Base-by-base conservation (phyloP, 116 monocot genomes). In the Phalaenopsis hybrid region DNA sequence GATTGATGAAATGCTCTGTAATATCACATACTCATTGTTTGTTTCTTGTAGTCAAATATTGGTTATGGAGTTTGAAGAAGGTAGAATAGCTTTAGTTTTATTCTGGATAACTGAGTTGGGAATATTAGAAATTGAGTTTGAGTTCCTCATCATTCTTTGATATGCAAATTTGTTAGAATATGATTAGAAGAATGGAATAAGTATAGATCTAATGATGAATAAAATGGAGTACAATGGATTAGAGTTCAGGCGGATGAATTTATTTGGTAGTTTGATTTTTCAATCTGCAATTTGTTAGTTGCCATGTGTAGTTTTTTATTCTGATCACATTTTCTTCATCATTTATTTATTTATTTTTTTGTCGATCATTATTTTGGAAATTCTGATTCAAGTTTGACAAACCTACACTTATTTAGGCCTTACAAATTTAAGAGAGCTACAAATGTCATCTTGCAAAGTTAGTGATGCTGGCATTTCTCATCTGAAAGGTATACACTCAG, bases 401-500 rank as follows among this genome's bases (percentile, higher is more conserved):
- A 13, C 50, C 3, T 69, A 75, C 5, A 4, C 73, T 82, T 59
- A 4, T 74, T 79, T 82, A 97, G 97, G 93, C 57, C 91, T 99
- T 67, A 94, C 73, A 75, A 99, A 95, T 84, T 88, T 99, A 63
- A 99, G 86, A 79, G 91, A 92, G 84, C 84, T 99, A 81, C 92
- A 93, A 74, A 85, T 99, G 78, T 89, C 99, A 37, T 92, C 85
- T 67, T 92, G 88, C 79, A 92, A 81, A 84, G 87, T 99, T 74
- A 92, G 92, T 45, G 99, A 99, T 91, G 70, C 73, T 37, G 99
- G 99, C n/a, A 74, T 99, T 85, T 61, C 94, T 86, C 88, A 90
- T 87, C 81, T 99, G 57, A 89, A 83, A 91, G 99, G 99, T 95
- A 84, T 13, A 63, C 10, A 18, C 3, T 9, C 63, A 11, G 77